phyloP scores from a whole-genome alignment of 2,329 filamentous ascomycete genomes.

The Calonectria ilicicola region DNA sequence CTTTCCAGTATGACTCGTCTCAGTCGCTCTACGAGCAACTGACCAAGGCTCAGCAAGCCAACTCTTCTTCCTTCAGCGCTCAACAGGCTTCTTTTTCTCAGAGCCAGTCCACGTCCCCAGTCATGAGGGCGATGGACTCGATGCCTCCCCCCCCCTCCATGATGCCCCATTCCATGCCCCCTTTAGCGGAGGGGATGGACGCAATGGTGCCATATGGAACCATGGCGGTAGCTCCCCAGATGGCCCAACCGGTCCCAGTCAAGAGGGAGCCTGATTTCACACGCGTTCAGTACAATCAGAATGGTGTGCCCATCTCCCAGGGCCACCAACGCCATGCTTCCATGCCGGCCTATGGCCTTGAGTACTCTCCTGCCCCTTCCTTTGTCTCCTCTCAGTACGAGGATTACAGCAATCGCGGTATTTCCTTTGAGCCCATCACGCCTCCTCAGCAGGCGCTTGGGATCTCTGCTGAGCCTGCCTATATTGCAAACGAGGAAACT shows the following conservation, averaged over 20 bases:
- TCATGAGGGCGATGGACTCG: constrained; percentile 89
- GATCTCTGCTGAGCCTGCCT: constrained; percentile 89
- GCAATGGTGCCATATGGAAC: constrained; percentile 77
- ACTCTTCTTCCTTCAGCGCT: constrained; percentile 94
- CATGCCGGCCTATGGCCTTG: constrained; percentile 95
- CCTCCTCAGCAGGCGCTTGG: constrained; percentile 90
- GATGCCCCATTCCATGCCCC: constrained; percentile 71
- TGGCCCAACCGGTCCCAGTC: constrained; percentile 76
- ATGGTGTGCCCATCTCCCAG: constrained; percentile 85
- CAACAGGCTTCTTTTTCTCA: constrained; percentile 78
- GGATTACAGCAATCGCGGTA: constrained; percentile 95
- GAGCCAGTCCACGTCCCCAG: constrained; percentile 87
- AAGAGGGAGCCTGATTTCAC: constrained; percentile 91
- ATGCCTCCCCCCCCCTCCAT: constrained; percentile 94
- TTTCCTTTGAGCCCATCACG: constrained; percentile 97
- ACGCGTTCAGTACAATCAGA: constrained; percentile 90
- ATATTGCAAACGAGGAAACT: constrained; percentile 98
- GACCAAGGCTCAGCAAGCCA: constrained; percentile 98
- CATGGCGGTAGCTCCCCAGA: constrained; percentile 76
- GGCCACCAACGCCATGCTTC: constrained; percentile 93
- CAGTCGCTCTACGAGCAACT: constrained; percentile 99
- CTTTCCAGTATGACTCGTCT: constrained; percentile 99
- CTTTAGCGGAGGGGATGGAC: constrained; percentile 75
- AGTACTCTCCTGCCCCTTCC: constrained; percentile 97
- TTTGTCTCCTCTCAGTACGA: constrained; percentile 99